Conservation (phyloP, 2,329 filamentous ascomycete species). For the Aureobasidium zeae region DNA sequence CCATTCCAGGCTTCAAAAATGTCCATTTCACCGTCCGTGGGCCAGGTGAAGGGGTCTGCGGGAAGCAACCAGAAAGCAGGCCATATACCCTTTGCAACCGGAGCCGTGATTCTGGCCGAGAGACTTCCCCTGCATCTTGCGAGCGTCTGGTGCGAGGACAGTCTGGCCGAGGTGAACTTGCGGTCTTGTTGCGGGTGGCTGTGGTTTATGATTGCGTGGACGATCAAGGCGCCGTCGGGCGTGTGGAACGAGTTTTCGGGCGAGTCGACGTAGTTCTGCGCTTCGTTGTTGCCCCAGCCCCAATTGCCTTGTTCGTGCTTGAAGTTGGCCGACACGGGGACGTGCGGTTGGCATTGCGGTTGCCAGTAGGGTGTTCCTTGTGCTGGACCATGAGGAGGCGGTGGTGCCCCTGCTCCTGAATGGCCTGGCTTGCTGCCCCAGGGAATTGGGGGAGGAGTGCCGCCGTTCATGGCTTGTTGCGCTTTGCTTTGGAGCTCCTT, state of each 20-base stretch:
- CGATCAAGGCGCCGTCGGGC: constrained; percentile 42
- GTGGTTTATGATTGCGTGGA: constrained; percentile 41
- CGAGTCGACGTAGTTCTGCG: constrained; percentile 47
- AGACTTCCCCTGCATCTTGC: constrained; percentile 44
- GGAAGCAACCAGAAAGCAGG: constrained; percentile 55
- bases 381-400: not conserved
- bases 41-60: constrained; percentile 50
- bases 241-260: constrained; percentile 47
- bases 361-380: constrained; percentile 41
- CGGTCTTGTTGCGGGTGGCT: constrained; percentile 29
- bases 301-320: constrained; percentile 48
- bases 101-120: constrained; percentile 43
- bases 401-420: constrained; percentile 16
- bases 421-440: constrained; percentile 22
- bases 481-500: constrained; percentile 8
- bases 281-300: constrained; percentile 54
- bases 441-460: constrained; percentile 24
- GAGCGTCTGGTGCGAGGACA: constrained; percentile 46
- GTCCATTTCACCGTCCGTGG: constrained; percentile 51
- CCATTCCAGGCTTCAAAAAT: constrained; percentile 55
- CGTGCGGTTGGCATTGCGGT: constrained; percentile 40
- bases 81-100: constrained; percentile 50
- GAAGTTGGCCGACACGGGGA: constrained; percentile 44
- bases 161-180: constrained; percentile 47
- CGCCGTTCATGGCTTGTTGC: constrained; percentile 2